Conservation (phyloP, 1,284 basidiomycete genomes). For the Cutaneotrichosporon sp. region DNA sequence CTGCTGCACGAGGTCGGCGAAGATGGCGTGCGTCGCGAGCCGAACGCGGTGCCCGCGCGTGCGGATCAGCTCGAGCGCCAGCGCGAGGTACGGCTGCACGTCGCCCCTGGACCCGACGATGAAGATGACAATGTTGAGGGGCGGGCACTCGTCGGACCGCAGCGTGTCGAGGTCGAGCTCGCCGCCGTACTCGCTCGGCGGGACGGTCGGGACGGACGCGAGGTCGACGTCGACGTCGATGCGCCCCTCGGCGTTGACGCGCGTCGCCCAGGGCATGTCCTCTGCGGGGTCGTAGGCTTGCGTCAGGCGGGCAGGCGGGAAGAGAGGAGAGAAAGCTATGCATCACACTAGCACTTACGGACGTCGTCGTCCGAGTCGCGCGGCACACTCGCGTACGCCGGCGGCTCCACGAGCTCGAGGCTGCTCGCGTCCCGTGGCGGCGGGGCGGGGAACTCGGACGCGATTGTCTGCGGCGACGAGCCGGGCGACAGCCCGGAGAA, state of each 20-base stretch:
- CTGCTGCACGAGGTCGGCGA: slow-evolving; percentile 61
- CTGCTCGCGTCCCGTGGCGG: neutral
- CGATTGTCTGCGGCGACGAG: neutral
- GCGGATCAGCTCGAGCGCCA: slow-evolving; percentile 61
- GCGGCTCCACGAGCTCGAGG: neutral
- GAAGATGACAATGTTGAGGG: slow-evolving; percentile 66
- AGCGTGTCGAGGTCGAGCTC: slow-evolving; percentile 1
- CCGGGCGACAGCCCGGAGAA: no score
- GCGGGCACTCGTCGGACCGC: slow-evolving; percentile 38
- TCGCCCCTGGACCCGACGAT: slow-evolving; percentile 68
- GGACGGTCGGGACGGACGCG: neutral
- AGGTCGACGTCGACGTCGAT: slow-evolving; percentile 10
- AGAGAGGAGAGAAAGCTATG: neutral
- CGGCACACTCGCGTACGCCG: neutral
- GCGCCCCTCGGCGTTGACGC: neutral
- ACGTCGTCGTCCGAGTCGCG: neutral
- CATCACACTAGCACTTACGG: neutral
- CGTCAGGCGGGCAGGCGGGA: neutral
- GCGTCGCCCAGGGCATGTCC: slow-evolving; percentile 5
- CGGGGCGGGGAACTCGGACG: neutral
- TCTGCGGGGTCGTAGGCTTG: neutral
- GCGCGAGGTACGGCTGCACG: slow-evolving; percentile 69
- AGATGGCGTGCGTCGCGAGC: slow-evolving; percentile 67
- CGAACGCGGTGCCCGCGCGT: slow-evolving; percentile 63
- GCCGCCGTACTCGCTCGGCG: neutral